Evolutionary conservation across 306 rosid species (phyloP).

Genomic region (Sindora glabra): DNA sequence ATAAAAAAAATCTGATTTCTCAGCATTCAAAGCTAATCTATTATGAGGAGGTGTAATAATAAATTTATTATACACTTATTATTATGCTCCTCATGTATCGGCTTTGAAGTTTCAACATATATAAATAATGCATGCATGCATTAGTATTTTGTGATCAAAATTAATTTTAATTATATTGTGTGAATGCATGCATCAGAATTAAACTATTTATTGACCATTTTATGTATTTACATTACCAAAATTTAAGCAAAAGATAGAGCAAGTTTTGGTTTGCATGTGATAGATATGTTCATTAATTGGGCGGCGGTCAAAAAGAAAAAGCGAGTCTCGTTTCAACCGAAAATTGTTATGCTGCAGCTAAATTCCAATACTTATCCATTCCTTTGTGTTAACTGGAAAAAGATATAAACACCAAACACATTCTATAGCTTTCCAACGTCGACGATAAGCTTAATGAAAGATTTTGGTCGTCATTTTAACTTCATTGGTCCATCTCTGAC

Average conservation of each 20-base stretch:
- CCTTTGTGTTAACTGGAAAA: conserved; percentile 11
- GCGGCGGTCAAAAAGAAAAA: background rate
- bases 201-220: no score
- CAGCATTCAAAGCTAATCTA: no score
- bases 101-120: no score
- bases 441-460: conserved; percentile 24
- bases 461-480: background rate
- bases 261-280: background rate
- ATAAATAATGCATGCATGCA: no score
- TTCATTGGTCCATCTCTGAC: conserved; percentile 18
- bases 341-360: background rate
- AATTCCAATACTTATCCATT: conserved; percentile 13
- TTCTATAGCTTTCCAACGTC: background rate
- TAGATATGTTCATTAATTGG: background rate
- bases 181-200: no score
- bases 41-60: no score
- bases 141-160: no score
- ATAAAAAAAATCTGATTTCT: no score
- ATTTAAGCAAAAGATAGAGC: background rate
- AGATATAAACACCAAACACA: background rate
- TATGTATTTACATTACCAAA: background rate
- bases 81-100: no score
- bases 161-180: no score
- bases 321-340: conserved; percentile 16
- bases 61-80: no score